phyloP scores from a whole-genome alignment of 352 stramenopile genomes.

The Blastocystis sp. region DNA sequence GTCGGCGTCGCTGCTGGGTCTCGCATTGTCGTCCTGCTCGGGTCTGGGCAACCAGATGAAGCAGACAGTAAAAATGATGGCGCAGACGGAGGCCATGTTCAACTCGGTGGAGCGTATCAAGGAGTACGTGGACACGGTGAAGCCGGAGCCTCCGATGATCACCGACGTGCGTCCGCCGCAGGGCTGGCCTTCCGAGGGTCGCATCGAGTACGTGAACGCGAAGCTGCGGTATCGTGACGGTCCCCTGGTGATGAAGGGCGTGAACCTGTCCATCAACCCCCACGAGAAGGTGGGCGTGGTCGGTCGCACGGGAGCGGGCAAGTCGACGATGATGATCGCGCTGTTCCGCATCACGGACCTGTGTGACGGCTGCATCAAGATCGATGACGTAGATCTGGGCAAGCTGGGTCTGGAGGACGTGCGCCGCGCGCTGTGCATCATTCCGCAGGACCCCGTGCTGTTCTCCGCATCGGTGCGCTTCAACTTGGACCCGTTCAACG shows the following conservation, averaged over 20 bases:
- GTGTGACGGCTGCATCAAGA: slow-evolving; percentile 73
- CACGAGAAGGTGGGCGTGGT: slow-evolving; percentile 78
- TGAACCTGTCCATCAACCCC: slow-evolving; percentile 67
- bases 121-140: slow-evolving; percentile 64
- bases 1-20: slow-evolving; percentile 64
- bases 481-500: slow-evolving; percentile 73
- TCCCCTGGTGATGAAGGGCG: slow-evolving; percentile 57
- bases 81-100: not conserved
- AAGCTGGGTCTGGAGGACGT: slow-evolving; percentile 66
- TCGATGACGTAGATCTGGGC: slow-evolving; percentile 65
- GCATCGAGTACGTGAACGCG: slow-evolving; percentile 69
- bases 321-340: slow-evolving; percentile 74
- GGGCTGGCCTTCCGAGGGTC: slow-evolving; percentile 69
- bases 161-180: slow-evolving; percentile 56
- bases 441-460: slow-evolving; percentile 69
- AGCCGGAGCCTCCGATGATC: slow-evolving; percentile 60
- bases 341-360: slow-evolving; percentile 84
- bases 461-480: slow-evolving; percentile 72
- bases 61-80: not conserved
- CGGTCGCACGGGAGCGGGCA: slow-evolving; percentile 74
- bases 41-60: not conserved
- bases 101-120: slow-evolving; percentile 77
- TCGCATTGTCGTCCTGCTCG: not conserved
- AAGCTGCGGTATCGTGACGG: slow-evolving; percentile 64
- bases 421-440: slow-evolving; percentile 70